Percentiles rank a stretch among this genome's conserved stretches.
Evolutionary conservation across 306 rosid genomes (phyloP).

Genomic region (Crotalaria pallida): DNA sequence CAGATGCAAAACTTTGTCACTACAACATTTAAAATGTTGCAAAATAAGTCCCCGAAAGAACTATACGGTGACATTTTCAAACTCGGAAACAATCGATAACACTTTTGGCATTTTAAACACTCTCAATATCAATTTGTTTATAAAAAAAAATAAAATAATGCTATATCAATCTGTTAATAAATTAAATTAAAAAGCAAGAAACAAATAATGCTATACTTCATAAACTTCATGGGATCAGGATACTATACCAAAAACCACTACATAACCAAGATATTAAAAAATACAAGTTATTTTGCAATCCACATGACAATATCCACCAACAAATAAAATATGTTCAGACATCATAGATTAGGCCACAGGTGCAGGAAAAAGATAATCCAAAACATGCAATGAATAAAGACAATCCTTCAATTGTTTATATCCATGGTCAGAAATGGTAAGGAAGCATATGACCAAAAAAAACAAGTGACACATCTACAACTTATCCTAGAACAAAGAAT

Average conservation of each 20-base stretch:
- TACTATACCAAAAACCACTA: neutral
- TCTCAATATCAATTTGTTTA: neutral
- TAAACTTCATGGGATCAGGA: neutral
- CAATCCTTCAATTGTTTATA: slow-evolving; percentile 27
- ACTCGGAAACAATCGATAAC: no score
- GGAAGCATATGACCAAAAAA: slow-evolving; percentile 37
- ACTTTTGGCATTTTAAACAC: no score
- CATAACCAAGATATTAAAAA: neutral
- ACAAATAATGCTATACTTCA: neutral
- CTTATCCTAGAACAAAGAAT: slow-evolving; percentile 2
- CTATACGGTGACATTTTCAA: no score
- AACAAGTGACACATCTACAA: slow-evolving; percentile 13
- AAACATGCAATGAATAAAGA: slow-evolving; percentile 51
- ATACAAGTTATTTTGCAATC: slow-evolving; percentile 24
- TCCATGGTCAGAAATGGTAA: slow-evolving; percentile 28
- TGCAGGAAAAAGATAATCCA: slow-evolving; percentile 34
- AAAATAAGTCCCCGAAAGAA: no score
- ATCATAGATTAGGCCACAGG: slow-evolving; percentile 41
- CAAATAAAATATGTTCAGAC: slow-evolving; percentile 18
- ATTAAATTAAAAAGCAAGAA: neutral
- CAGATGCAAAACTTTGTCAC: no score
- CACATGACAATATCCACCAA: slow-evolving; percentile 32
- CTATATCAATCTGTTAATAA: no score
- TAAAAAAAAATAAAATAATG: no score
- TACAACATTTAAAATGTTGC: no score